Evolutionary conservation across 768 basidiomycete species (phyloP), one percentile per base, ranked within the genome.

Genomic region (Candolleomyces eurysporus): DNA sequence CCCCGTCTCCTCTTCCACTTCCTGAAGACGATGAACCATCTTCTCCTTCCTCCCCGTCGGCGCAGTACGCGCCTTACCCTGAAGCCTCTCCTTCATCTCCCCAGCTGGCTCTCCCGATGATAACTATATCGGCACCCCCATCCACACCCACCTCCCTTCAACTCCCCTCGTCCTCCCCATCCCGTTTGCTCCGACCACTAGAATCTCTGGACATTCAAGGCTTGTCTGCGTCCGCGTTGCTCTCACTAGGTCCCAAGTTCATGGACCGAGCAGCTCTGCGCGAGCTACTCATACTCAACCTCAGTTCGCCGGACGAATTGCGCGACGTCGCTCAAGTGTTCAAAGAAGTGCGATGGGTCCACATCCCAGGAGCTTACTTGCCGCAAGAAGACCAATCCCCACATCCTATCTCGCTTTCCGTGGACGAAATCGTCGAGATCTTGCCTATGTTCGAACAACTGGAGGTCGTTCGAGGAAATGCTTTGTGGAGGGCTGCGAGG

Each of bases 361-460:
- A 70, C 1, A 61, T 82, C 54, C 79, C 80, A 14, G 55, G 62
- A n/a, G 17, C 63, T 13, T 66, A 69, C 63, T 54, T 64, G 17
- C 68, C 69, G 2, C 54, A 66, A 16, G 36, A 36, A 11, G 36
- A 36, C 36, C 59, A 65, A 48, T 49, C 59, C 17, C 62, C 65
- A 6, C 63, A 74, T 17, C 73, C 72, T 9, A 62, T 65, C 19
- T 49, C 62, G 11, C 36, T 53, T 4, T 17, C 55, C 5, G 17
- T 80, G 78, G 73, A 76, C 13, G 68, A 72, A 30, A 78, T 80
- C 74, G 67, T 83, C 13, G 67, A 72, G 39, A 68, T 80, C 14
- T 67, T 84, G 0, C 72, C 79, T 1, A 71, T 66, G 14, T 82
- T 83, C 61, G 64, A 64, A 3, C 73, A 77, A 16, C 77, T 84